Evolutionary conservation across 2,329 filamentous ascomycete genomes (phyloP).

Genomic region (Colletotrichum theobromicola): DNA sequence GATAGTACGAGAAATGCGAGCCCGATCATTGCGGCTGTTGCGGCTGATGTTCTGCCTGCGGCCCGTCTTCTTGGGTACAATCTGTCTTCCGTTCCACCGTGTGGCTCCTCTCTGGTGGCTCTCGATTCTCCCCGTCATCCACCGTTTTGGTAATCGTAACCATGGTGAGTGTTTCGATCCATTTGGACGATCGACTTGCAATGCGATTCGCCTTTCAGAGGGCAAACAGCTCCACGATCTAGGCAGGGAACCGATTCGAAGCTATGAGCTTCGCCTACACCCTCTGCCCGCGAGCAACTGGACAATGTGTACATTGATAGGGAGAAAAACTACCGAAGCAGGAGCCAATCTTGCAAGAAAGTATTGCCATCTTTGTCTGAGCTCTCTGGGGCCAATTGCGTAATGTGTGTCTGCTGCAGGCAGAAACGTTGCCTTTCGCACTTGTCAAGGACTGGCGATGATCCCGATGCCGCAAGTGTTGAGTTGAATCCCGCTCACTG

Average conservation of each 20-base stretch:
- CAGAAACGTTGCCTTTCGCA: not conserved
- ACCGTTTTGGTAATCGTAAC: not conserved
- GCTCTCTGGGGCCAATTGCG: not conserved
- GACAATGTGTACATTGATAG: not conserved
- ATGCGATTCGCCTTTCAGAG: not conserved
- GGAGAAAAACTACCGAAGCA: not conserved
- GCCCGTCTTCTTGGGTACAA: not conserved
- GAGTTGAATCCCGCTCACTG: not conserved
- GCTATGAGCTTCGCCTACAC: not conserved
- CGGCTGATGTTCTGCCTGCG: not conserved
- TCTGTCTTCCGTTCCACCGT: not conserved
- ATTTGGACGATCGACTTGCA: not conserved
- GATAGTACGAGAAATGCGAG: not conserved
- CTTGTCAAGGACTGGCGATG: not conserved
- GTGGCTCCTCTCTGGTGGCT: not conserved
- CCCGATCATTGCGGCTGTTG: not conserved
- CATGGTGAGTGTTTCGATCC: not conserved
- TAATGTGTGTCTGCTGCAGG: not conserved
- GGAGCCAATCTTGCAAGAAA: not conserved
- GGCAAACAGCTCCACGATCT: not conserved
- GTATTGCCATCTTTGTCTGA: not conserved
- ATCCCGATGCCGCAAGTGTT: not conserved
- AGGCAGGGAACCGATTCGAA: not conserved
- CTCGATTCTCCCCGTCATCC: not conserved
- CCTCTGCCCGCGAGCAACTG: rapidly evolving